Base-by-base conservation (phyloP, 2,329 filamentous ascomycete species). In the Fusarium buharicum region DNA sequence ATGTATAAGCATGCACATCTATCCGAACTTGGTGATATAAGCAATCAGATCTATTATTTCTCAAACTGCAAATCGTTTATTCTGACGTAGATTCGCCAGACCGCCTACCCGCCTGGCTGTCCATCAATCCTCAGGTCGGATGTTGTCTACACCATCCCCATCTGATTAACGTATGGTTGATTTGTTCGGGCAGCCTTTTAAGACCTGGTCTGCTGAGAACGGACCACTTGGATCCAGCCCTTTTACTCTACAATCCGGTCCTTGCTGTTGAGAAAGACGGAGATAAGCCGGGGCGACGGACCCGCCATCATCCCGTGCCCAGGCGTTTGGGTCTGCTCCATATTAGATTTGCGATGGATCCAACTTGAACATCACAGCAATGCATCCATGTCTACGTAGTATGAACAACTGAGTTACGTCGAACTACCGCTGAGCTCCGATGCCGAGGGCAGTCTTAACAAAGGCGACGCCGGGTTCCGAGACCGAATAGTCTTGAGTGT, bases 101-200 rank as follows among this genome's bases (percentile, higher is more conserved):
- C 51, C 52, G 33, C 52, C 45, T 18, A 20, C 55, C 34, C 33
- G 30, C 30, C 13, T 28, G 22, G 33, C 38, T 34, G 40, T 43
- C 38, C 22, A 16, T 50, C 30, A 18, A 40, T 39, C 18, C 18
- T 39, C 17, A 31, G 22, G 44, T 63, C 48, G 38, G 55, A 59
- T 63, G 54, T 50, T 46, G 33, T 24, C 34, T 65, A 34, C 45
- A 36, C 34, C 27, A 40, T 45, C 39, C 38, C 43, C 51, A 11
- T 55, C 38, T 18, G 45, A 59, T 51, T 36, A 64, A 59, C 62
- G 48, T 50, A 59, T 48, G 57, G 52, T 51, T 59, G 38, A 52
- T 31, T 24, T 45, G 34, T 61, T 62, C 56, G 61, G 61, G 40
- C 61, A 50, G 50, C 30, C 33, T 22, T 36, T 28, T 6, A 33